These are phyloP conservation scores for Fusarium cyanostomum DNA, from an alignment of 2,329 filamentous ascomycete species.

Conservation along the genomic window DNA sequence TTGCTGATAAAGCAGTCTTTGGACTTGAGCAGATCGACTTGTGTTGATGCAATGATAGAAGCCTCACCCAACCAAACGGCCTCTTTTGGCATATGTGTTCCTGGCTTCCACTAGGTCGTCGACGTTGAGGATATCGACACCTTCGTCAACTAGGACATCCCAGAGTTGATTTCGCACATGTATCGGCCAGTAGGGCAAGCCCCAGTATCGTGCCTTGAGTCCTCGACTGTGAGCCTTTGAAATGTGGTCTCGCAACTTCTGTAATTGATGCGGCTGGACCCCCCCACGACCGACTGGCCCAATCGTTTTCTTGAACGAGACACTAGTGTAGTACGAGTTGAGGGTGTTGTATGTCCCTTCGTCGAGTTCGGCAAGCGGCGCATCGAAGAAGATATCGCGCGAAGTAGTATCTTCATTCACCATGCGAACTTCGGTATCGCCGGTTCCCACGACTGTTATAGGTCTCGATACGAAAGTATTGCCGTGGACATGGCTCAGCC, in stretches of 20 bases:
- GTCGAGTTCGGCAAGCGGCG: constrained; percentile 61
- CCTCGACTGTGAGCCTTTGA: constrained; percentile 61
- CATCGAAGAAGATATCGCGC: constrained; percentile 73
- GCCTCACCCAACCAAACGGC: background rate
- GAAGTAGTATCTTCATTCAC: constrained; percentile 33
- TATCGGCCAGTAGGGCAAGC: constrained; percentile 65
- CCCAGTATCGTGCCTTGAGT: constrained; percentile 69
- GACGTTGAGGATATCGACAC: constrained; percentile 68
- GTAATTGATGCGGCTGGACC: constrained; percentile 56
- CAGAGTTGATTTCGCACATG: constrained; percentile 64
- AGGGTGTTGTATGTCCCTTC: constrained; percentile 53
- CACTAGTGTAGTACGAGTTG: constrained; percentile 75
- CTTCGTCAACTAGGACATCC: constrained; percentile 63
- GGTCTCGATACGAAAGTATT: constrained; percentile 61
- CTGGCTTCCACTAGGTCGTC: constrained; percentile 62
- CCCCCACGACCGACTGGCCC: constrained; percentile 59
- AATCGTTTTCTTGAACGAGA: constrained; percentile 63
- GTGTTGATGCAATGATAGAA: background rate
- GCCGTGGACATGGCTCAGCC: constrained; percentile 63
- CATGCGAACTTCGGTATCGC: constrained; percentile 48
- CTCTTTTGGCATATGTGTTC: constrained; percentile 16
- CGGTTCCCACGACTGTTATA: constrained; percentile 75
- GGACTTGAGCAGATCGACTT: background rate
- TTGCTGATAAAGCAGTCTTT: background rate
- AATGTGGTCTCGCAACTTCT: constrained; percentile 56